Conservation (phyloP, 371 early-diverging fungal species). For the Synchytrium microbalum region DNA sequence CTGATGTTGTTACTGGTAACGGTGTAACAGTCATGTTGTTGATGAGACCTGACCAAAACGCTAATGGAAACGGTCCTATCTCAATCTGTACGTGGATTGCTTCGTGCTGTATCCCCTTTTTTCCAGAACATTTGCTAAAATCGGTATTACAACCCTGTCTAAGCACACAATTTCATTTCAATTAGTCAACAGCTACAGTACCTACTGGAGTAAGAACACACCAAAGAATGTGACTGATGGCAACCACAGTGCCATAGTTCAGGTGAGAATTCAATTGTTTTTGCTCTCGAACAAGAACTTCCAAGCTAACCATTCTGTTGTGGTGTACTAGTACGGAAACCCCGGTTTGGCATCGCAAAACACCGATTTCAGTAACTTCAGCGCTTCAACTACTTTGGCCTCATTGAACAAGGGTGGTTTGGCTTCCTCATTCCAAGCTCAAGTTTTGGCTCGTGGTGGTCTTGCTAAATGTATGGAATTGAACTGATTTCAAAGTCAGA, state of each 20-base stretch:
- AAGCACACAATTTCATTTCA: too few relatives aligned
- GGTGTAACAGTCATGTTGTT: conserved; percentile 17
- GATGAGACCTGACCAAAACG: conserved; percentile 24
- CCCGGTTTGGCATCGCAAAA: conserved; percentile 11
- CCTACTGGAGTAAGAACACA: neutral
- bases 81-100: neutral
- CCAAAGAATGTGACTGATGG: neutral
- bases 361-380: conserved; percentile 21
- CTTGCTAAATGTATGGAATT: neutral
- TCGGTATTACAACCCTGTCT: too few relatives aligned
- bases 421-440: conserved; percentile 23
- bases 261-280: too few relatives aligned
- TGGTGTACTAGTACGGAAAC: conserved; percentile 30
- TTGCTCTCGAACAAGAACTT: too few relatives aligned
- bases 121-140: too few relatives aligned
- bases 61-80: conserved; percentile 2
- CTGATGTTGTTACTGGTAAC: conserved; percentile 9
- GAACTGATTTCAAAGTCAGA: neutral
- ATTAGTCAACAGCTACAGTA: neutral
- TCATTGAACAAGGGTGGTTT: conserved; percentile 13
- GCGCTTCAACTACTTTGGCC: conserved; percentile 15
- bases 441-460: conserved; percentile 12
- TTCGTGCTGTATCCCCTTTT: too few relatives aligned
- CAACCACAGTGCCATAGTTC: conserved; percentile 24
- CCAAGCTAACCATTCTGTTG: too few relatives aligned